Conservation (phyloP, 176 grass and related monocot species). For the Rhipidocladum racemiflorum region DNA sequence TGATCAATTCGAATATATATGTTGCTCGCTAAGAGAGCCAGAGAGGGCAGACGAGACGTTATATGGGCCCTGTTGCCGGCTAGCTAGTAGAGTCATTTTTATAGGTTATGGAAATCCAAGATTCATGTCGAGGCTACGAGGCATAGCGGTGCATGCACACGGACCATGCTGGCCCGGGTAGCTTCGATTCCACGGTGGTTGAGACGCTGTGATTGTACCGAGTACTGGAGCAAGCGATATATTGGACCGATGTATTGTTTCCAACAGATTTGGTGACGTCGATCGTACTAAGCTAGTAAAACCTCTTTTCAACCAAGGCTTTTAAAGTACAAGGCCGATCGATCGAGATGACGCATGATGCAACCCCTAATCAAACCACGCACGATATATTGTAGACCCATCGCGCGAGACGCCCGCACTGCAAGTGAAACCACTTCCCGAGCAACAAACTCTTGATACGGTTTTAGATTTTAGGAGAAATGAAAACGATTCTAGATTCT, state of each 20-base stretch:
- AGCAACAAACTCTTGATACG: no score
- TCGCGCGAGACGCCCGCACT: not conserved
- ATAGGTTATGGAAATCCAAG: not conserved
- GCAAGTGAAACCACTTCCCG: not conserved
- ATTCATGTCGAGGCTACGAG: not conserved
- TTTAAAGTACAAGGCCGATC: not conserved
- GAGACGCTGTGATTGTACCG: not conserved
- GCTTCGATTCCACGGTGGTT: not conserved
- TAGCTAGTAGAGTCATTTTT: not conserved
- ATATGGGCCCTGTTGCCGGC: not conserved
- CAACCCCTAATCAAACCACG: not conserved
- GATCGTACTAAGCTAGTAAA: not conserved
- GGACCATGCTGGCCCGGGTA: not conserved
- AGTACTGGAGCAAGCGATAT: not conserved
- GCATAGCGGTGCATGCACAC: not conserved
- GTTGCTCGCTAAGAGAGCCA: not conserved
- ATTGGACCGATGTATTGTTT: not conserved
- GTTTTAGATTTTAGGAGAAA: no score
- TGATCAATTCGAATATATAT: not conserved
- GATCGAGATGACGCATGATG: not conserved
- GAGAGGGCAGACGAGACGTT: not conserved
- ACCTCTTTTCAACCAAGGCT: not conserved
- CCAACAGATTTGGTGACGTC: slow-evolving; percentile 18
- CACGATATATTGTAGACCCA: not conserved
- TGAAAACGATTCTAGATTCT: no score